A percentile compares a stretch with the other conserved stretches of the same genome.
Evolutionary conservation across 2,329 filamentous ascomycete genomes (phyloP).

Genomic region (Parascedosporium putredinis): DNA sequence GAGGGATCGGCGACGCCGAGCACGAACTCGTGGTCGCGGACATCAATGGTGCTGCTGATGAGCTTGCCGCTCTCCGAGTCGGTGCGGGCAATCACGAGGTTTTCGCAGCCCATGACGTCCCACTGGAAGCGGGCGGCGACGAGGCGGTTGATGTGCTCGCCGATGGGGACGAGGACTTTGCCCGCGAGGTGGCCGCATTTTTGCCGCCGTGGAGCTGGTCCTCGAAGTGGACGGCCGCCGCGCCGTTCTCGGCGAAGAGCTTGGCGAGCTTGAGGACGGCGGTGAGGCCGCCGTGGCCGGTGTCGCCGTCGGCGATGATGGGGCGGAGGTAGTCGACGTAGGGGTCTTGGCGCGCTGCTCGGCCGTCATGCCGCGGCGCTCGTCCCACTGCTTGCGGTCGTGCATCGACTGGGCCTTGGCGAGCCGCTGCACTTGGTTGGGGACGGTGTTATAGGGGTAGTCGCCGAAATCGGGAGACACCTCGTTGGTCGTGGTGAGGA

Average conservation of each 20-base stretch:
- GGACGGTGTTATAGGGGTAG: conserved; percentile 98
- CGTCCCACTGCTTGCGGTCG: conserved; percentile 90
- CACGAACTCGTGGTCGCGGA: conserved; percentile 94
- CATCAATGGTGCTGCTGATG: conserved; percentile 81
- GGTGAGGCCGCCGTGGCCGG: conserved; percentile 84
- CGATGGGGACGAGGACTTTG: conserved; percentile 86
- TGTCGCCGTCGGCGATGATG: conserved; percentile 94
- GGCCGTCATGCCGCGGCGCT: conserved; percentile 63
- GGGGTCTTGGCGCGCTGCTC: conserved; percentile 65
- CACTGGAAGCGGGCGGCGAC: conserved; percentile 90
- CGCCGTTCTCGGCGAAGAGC: conserved; percentile 93
- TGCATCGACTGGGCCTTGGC: conserved; percentile 97
- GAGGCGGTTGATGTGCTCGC: conserved; percentile 93
- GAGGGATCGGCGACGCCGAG: conserved; percentile 68
- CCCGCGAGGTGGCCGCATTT: conserved; percentile 96
- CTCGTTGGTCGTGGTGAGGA: conserved; percentile 90
- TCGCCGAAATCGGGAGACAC: conserved; percentile 97
- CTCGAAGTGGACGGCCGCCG: conserved; percentile 93
- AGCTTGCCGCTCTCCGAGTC: conserved; percentile 91
- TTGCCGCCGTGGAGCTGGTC: conserved; percentile 97
- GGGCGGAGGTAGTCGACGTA: conserved; percentile 90
- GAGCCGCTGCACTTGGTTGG: conserved; percentile 91
- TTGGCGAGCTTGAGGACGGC: conserved; percentile 94
- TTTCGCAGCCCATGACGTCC: conserved; percentile 96
- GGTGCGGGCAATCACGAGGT: conserved; percentile 86